Percentiles rank a stretch among this genome's conserved stretches.
Evolutionary conservation across 176 grass and related monocot genomes (phyloP).

Genomic region (Carex myosuroides): DNA sequence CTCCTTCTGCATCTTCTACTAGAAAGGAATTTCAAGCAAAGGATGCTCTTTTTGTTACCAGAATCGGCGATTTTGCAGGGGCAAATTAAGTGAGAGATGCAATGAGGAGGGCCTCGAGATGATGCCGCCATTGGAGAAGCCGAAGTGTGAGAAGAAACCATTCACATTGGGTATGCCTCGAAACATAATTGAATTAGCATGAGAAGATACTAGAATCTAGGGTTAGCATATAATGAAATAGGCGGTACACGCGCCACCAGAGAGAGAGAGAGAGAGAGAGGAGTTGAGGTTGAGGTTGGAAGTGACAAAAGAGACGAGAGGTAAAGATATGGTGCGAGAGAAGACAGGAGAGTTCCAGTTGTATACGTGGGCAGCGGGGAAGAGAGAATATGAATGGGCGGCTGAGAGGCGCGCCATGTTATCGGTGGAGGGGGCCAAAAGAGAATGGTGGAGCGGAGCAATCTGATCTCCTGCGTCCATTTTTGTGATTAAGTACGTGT

Average conservation of each 20-base stretch:
- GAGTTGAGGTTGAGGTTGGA: neutral
- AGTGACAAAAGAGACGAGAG: neutral
- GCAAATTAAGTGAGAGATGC: conserved; percentile 3
- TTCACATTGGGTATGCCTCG: neutral
- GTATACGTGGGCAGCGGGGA: neutral
- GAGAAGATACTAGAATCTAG: conserved; percentile 11
- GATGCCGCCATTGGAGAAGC: conserved; percentile 14
- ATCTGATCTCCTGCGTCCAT: neutral
- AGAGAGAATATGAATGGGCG: neutral
- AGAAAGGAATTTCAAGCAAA: neutral
- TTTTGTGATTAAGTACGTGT: neutral
- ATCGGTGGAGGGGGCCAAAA: neutral
- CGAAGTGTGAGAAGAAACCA: neutral
- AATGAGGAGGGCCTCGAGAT: neutral
- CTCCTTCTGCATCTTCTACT: conserved; percentile 13
- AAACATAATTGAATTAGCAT: conserved; percentile 25
- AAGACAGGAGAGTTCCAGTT: neutral
- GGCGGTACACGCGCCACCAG: neutral
- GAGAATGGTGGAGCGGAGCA: too few species aligned
- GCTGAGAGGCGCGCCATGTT: conserved; percentile 20
- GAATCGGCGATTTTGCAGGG: neutral
- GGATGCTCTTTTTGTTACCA: conserved; percentile 1
- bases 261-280: neutral
- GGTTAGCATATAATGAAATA: neutral
- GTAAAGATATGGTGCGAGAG: neutral